Conservation (phyloP, 2,329 filamentous ascomycete genomes). For the Sporothrix phasma region DNA sequence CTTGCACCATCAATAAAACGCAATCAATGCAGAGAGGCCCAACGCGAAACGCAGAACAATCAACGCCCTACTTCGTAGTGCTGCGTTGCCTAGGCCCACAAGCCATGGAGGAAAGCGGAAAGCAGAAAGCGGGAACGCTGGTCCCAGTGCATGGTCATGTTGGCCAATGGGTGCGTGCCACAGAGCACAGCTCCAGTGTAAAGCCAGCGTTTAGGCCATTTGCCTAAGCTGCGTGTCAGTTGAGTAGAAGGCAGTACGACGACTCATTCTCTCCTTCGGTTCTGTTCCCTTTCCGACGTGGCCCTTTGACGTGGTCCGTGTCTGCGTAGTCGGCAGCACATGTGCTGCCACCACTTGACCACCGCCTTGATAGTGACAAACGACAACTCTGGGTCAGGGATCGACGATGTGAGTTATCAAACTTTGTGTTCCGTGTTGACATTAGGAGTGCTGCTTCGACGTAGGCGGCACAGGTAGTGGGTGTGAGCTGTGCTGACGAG, state of each 20-base stretch:
- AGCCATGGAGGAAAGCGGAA: not conserved
- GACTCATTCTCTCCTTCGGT: too few species aligned
- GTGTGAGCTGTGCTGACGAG: too few species aligned
- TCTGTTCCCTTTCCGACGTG: not conserved
- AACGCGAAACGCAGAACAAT: not conserved
- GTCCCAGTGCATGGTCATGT: constrained; percentile 8
- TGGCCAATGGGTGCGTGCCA: constrained; percentile 7
- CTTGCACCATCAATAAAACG: not conserved
- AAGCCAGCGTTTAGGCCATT: not conserved
- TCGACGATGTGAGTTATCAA: too few species aligned
- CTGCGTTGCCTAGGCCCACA: not conserved
- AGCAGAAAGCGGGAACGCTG: too few species aligned
- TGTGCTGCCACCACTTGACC: not conserved
- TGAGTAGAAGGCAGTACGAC: too few species aligned
- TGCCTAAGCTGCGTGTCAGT: not conserved
- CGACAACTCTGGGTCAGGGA: not conserved
- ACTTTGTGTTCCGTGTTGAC: too few species aligned
- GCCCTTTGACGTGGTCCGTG: too few species aligned
- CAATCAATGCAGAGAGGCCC: not conserved
- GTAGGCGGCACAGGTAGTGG: too few species aligned
- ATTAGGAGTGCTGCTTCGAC: too few species aligned
- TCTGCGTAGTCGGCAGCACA: not conserved
- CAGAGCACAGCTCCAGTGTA: not conserved
- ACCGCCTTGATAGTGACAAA: constrained; percentile 5
- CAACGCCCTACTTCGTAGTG: not conserved